A percentile compares a stretch with the other conserved stretches of the same genome.
These are phyloP conservation scores for Chalciporus sp. DNA, from an alignment of 1,284 basidiomycete species.

Conservation along the genomic window DNA sequence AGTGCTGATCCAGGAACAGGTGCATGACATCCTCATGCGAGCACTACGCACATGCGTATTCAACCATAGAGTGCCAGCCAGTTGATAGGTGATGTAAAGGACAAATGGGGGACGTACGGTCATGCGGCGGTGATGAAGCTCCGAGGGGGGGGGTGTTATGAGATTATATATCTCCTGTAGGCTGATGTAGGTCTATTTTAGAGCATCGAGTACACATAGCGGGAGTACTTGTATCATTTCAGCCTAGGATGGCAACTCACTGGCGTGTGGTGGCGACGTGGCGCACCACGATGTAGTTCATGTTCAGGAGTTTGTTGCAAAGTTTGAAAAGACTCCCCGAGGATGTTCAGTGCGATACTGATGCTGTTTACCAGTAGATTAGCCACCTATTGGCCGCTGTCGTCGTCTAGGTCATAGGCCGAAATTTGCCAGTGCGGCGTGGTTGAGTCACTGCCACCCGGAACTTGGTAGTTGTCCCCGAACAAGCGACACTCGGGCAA, in stretches of 20 bases:
- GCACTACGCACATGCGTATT: too few species aligned
- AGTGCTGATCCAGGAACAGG: constrained; percentile 12
- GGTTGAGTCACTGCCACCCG: neutral
- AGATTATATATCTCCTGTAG: too few species aligned
- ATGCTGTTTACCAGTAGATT: neutral
- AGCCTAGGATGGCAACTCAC: neutral
- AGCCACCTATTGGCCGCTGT: neutral
- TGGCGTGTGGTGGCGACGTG: neutral
- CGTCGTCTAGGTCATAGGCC: neutral
- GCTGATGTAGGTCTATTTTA: neutral
- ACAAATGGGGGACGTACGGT: too few species aligned
- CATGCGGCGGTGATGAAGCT: too few species aligned
- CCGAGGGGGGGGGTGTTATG: too few species aligned
- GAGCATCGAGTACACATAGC: too few species aligned
- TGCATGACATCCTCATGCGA: neutral
- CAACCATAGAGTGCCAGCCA: too few species aligned
- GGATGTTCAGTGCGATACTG: neutral
- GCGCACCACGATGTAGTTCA: neutral
- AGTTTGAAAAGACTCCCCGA: neutral
- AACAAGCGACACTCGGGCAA: neutral
- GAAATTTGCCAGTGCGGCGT: too few species aligned
- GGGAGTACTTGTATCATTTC: too few species aligned
- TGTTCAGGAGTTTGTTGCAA: too few species aligned
- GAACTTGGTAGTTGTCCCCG: neutral
- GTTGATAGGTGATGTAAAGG: neutral